These are phyloP conservation scores for Chlorokybus atmophyticus DNA, from an alignment of 139 green algal species.

Conservation along the genomic window DNA sequence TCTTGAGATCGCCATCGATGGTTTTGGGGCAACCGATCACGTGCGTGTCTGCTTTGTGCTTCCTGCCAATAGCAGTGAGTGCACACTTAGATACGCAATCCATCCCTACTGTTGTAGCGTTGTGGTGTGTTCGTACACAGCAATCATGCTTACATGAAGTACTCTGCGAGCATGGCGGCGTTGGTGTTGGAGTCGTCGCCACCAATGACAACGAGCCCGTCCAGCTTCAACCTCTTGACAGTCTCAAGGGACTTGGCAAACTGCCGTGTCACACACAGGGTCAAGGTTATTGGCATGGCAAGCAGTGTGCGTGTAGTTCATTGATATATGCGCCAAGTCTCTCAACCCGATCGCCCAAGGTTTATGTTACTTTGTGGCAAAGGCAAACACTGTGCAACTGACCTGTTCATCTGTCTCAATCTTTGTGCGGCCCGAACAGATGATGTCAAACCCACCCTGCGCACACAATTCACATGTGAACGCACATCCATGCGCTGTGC, in stretches of 20 bases:
- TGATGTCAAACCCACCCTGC: constrained; percentile 56
- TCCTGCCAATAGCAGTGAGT: constrained; percentile 4
- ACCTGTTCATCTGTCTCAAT: too few relatives aligned
- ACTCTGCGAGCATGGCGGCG: constrained; percentile 40
- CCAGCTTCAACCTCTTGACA: constrained; percentile 25
- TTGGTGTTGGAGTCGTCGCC: constrained; percentile 63
- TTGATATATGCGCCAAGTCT: too few relatives aligned
- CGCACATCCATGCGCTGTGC: too few relatives aligned
- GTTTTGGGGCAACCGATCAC: constrained; percentile 55
- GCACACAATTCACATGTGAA: too few relatives aligned
- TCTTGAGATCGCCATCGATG: constrained; percentile 56
- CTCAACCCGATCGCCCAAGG: too few relatives aligned
- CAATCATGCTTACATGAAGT: constrained; percentile 26
- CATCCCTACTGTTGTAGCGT: background rate
- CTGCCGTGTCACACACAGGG: too few relatives aligned
- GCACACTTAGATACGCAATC: too few relatives aligned
- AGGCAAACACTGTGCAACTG: too few relatives aligned
- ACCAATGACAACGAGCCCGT: constrained; percentile 47
- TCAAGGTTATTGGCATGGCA: too few relatives aligned
- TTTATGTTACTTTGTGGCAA: too few relatives aligned
- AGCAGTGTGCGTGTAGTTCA: too few relatives aligned
- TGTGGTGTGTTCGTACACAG: background rate
- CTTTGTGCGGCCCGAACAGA: constrained; percentile 45
- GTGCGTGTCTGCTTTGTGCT: constrained; percentile 7
- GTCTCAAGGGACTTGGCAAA: constrained; percentile 10